Evolutionary conservation across 1,139 yeast genomes (phyloP).

Genomic region (Yamadazyma jaroonii): DNA sequence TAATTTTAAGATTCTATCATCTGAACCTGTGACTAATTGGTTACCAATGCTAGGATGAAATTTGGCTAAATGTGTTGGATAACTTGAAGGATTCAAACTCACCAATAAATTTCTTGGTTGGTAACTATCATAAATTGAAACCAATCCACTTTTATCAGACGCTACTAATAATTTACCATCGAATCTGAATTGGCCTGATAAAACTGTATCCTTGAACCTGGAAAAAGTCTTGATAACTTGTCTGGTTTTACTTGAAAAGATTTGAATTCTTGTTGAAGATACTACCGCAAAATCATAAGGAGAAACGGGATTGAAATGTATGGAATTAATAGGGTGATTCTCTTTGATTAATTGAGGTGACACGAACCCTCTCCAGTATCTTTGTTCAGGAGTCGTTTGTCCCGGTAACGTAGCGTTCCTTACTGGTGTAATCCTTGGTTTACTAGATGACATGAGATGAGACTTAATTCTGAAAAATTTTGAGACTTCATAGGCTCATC

Average conservation of each 20-base stretch:
- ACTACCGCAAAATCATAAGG: slow-evolving; percentile 96
- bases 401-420: slow-evolving; percentile 73
- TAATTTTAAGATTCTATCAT: slow-evolving; percentile 80
- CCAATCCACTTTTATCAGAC: slow-evolving; percentile 85
- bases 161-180: slow-evolving; percentile 86
- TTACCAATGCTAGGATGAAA: slow-evolving; percentile 75
- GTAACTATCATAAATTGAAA: slow-evolving; percentile 77
- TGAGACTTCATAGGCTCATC: slow-evolving; percentile 6
- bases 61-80: slow-evolving; percentile 93
- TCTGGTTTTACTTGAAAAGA: slow-evolving; percentile 88
- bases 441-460: slow-evolving; percentile 69
- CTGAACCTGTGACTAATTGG: slow-evolving; percentile 83
- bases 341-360: slow-evolving; percentile 91
- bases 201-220: slow-evolving; percentile 87
- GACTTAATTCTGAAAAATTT: slow-evolving; percentile 13
- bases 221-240: slow-evolving; percentile 88
- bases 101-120: slow-evolving; percentile 78
- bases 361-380: slow-evolving; percentile 86
- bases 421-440: slow-evolving; percentile 64
- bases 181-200: slow-evolving; percentile 75
- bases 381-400: slow-evolving; percentile 88
- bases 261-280: slow-evolving; percentile 86
- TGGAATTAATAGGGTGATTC: slow-evolving; percentile 85
- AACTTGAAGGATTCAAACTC: slow-evolving; percentile 74
- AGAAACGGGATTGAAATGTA: slow-evolving; percentile 78